Conservation (phyloP, 2,329 filamentous ascomycete genomes). For the Aspergillus sp. region DNA sequence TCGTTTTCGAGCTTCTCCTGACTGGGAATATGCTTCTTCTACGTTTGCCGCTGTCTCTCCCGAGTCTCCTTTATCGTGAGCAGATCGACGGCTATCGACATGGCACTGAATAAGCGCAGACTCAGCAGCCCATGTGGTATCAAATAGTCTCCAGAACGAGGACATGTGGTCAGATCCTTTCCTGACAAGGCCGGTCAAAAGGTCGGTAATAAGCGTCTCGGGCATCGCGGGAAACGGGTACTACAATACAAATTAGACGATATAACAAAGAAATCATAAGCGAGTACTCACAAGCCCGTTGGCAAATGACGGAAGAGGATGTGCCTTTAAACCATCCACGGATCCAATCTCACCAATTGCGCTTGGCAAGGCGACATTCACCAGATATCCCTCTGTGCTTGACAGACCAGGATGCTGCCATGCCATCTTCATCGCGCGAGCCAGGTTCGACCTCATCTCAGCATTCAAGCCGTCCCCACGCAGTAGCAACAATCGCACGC, state of each 20-base stretch:
- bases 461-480: slow-evolving; percentile 18
- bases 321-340: slow-evolving; percentile 7
- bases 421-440: slow-evolving; percentile 23
- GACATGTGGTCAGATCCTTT: slow-evolving; percentile 19
- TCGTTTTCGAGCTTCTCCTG: slow-evolving; percentile 13
- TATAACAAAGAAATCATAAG: not conserved
- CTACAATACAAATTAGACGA: slow-evolving; percentile 9
- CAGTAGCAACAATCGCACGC: slow-evolving; percentile 26
- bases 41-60: slow-evolving; percentile 8
- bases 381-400: slow-evolving; percentile 24
- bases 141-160: slow-evolving; percentile 26
- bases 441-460: slow-evolving; percentile 23
- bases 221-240: slow-evolving; percentile 26
- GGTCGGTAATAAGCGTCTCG: slow-evolving; percentile 13
- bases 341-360: slow-evolving; percentile 21
- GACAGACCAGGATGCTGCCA: slow-evolving; percentile 27
- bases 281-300: slow-evolving; percentile 20
- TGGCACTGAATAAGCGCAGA: slow-evolving; percentile 27
- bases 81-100: slow-evolving; percentile 22
- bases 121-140: slow-evolving; percentile 28
- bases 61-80: slow-evolving; percentile 14
- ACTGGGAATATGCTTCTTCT: slow-evolving; percentile 12
- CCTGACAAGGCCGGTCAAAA: slow-evolving; percentile 11
- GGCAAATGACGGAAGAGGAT: slow-evolving; percentile 20
- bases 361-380: slow-evolving; percentile 23